Base-by-base conservation (phyloP, 768 basidiomycete genomes). In the Paxillus rubicundulus region DNA sequence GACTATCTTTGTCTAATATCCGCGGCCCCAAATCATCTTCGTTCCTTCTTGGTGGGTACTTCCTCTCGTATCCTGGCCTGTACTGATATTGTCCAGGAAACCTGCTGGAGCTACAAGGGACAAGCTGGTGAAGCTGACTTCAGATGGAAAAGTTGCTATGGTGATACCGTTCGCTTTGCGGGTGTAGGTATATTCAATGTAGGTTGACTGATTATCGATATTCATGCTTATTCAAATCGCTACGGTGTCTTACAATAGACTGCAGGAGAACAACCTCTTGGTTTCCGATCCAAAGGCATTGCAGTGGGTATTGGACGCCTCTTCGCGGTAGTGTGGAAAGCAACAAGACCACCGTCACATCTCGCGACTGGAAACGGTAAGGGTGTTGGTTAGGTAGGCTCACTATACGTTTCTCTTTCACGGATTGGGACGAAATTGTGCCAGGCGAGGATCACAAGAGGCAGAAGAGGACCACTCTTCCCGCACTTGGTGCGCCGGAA, bases 401-500 rank as follows among this genome's bases (percentile, higher is more conserved):
- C 10, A 38, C n/a, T 8, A 6, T 12, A 4, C 6, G 38, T 1
- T 9, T 20, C 37, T 27, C 5, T 1, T 24, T n/a, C 32, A 72
- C 70, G n/a, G 39, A 33, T 42, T 10, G 13, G 24, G 45, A 38
- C 37, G 21, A 45, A 16, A n/a, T 5, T 27, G 37, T 48, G 41
- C 5, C 43, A 69, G 68, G 74, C 2, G 67, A 73, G n/a, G 74
- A 67, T 32, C 82, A 84, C 54, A 79, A 70, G 60, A 73, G 82
- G 41, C 81, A 83, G 49, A 67, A 79, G 52, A 81, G 73, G 55
- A 71, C 80, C 18, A 76, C 82, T 72, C 69, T 79, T 44, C 81
- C 80, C 3, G 81, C 78, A 3, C 83, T 84, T 52, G 80, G 81
- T 47, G 72, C 64, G 9, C 74, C 75, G 1, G 79, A 82, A 55